Percentiles rank a stretch among this genome's conserved stretches.
These are phyloP conservation scores for Pyrenochaeta sp. DNA, from an alignment of 2,329 filamentous ascomycete species.

Conservation along the genomic window DNA sequence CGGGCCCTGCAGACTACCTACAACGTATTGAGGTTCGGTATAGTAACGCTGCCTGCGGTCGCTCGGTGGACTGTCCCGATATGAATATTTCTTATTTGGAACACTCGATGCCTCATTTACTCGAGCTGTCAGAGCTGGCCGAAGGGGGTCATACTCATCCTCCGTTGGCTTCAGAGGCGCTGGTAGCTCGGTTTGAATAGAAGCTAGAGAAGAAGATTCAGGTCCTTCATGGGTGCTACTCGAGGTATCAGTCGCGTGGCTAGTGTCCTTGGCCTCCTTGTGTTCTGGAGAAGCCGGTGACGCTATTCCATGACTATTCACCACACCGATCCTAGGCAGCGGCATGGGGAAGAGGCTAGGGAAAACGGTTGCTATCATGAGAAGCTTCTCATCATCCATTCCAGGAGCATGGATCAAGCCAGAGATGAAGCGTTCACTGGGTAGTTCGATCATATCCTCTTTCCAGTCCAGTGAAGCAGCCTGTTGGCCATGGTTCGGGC, in stretches of 20 bases:
- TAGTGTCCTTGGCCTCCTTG: conserved; percentile 40
- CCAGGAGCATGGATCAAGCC: conserved; percentile 61
- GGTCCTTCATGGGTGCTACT: conserved; percentile 30
- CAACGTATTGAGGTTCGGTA: conserved; percentile 45
- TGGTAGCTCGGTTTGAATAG: conserved; percentile 39
- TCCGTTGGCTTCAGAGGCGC: conserved; percentile 48
- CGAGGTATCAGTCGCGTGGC: conserved; percentile 23
- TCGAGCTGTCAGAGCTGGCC: conserved; percentile 42
- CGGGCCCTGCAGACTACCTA: conserved; percentile 31
- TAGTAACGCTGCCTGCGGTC: conserved; percentile 42
- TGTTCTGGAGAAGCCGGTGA: conserved; percentile 40
- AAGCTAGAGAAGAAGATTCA: conserved; percentile 26
- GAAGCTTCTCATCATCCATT: conserved; percentile 65
- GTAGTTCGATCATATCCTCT: conserved; percentile 68
- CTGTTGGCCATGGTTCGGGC: conserved; percentile 32
- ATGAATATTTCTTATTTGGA: conserved; percentile 30
- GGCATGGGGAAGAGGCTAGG: conserved; percentile 55
- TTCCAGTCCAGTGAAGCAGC: conserved; percentile 61
- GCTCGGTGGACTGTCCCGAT: conserved; percentile 32
- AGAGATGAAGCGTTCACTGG: conserved; percentile 59
- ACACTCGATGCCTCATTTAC: conserved; percentile 21
- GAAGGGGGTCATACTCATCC: conserved; percentile 60
- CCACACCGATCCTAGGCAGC: conserved; percentile 53
- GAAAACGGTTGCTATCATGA: conserved; percentile 61
- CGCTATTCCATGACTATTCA: conserved; percentile 39